Evolutionary conservation across 2,329 filamentous ascomycete genomes (phyloP), one percentile per base, ranked within the genome.

Genomic region (Fusarium tjaetaba): DNA sequence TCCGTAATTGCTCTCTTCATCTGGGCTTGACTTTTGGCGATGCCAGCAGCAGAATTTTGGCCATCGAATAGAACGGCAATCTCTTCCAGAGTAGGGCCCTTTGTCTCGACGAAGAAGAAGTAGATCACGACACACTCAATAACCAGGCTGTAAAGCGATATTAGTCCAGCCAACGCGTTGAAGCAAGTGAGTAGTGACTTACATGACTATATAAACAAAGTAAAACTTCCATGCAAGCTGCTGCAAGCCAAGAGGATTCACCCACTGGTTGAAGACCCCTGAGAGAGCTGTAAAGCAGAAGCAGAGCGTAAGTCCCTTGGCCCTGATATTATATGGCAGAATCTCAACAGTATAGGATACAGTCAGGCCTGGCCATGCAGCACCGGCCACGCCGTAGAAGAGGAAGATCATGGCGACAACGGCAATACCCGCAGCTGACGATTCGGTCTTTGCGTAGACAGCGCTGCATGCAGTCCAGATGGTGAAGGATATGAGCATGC

Each of bases 401-500:
- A 78, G 63, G 39, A 78, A 78, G 20, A 78, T 78, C 76, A 77
- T 77, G 7, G 76, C 76, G 0, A 77, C 70, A 2, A 77, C 76
- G 2, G 74, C 76, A 3, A 76, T 77, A 3, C 74, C 76, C 0
- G 74, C 73, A 0, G 66, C 46, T 0, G 68, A 36, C 0, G 72
- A 76, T n/a, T 75, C 76, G 0, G 76, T 77, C 30, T 77, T 74
- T 11, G 74, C 73, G 4, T 78, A 78, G 4, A 78, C 72, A 0
- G 76, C 76, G 2, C 76, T 75, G 36, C 71, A 78, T 2, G 71
- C 74, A 5, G 76, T 78, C 76, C 74, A 78, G 1, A 77, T 36
- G 4, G 56, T 74, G 45, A 78, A 78, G 5, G 74, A 68, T 20
- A 78, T 65, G 5, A 78, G 67, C 76, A 78, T 78, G 11, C 76